Evolutionary conservation across 179 eudicot genomes (phyloP).

Genomic region (Beta corolliflora): DNA sequence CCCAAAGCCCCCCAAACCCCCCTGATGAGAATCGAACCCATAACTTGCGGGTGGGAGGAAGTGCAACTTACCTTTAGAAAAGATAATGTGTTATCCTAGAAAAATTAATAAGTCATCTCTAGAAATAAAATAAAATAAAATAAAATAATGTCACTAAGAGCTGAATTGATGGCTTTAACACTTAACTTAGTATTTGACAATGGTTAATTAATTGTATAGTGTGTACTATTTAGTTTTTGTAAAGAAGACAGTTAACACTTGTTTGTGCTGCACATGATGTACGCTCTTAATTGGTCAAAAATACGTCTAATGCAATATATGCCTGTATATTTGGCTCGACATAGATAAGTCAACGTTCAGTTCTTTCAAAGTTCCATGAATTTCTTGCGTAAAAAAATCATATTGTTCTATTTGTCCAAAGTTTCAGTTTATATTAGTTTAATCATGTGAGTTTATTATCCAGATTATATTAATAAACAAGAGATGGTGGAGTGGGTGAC

Average conservation of each 20-base stretch:
- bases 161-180: background rate
- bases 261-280: conserved; percentile 13
- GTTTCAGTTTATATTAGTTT: background rate
- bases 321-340: conserved; percentile 9
- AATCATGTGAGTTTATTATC: conserved; percentile 3
- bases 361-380: background rate
- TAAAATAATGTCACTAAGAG: background rate
- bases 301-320: background rate
- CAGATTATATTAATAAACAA: background rate
- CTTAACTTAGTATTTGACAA: background rate
- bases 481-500: conserved; percentile 28
- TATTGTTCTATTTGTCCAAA: background rate
- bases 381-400: background rate
- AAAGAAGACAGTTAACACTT: background rate
- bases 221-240: background rate
- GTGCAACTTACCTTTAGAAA: no score
- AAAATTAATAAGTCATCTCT: background rate
- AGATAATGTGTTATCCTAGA: no score
- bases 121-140: background rate
- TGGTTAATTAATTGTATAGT: background rate
- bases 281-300: conserved; percentile 5
- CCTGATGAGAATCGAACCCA: no score
- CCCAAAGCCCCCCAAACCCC: no score
- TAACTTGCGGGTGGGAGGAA: no score
- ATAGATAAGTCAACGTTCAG: conserved; percentile 12